These are phyloP conservation scores for Euphorbia celastroides DNA, from an alignment of 441 rosid species.

Conservation along the genomic window DNA sequence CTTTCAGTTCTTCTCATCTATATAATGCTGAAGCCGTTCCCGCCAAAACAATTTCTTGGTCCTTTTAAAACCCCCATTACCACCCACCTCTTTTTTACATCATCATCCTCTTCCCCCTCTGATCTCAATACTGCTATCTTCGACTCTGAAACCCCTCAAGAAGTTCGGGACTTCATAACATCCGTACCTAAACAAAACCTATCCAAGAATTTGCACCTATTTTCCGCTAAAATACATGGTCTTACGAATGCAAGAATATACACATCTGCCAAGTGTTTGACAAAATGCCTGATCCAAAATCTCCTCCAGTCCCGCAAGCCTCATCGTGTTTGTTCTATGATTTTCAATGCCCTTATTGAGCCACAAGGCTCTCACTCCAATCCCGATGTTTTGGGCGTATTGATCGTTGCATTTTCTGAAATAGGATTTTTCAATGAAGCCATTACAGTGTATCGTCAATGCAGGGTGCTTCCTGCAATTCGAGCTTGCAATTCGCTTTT, in stretches of 20 bases:
- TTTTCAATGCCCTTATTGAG: constrained; percentile 40
- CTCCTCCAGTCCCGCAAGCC: constrained; percentile 34
- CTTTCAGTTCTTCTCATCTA: background rate
- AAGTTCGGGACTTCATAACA: constrained; percentile 37
- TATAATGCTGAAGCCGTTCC: constrained; percentile 30
- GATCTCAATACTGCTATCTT: constrained; percentile 10
- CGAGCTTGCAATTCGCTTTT: constrained; percentile 51
- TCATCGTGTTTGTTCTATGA: constrained; percentile 20
- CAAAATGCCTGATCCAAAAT: constrained; percentile 48
- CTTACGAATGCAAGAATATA: constrained; percentile 32
- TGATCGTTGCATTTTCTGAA: constrained; percentile 49
- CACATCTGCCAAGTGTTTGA: constrained; percentile 59
- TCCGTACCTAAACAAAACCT: constrained; percentile 22
- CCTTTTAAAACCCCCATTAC: background rate
- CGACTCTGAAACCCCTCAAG: constrained; percentile 21
- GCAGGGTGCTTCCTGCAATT: constrained; percentile 30
- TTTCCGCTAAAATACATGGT: constrained; percentile 30
- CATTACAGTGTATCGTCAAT: constrained; percentile 42
- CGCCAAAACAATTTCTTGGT: constrained; percentile 15
- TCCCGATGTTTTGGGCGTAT: constrained; percentile 44
- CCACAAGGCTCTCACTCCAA: constrained; percentile 25
- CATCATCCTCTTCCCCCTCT: constrained; percentile 14
- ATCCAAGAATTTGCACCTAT: constrained; percentile 27
- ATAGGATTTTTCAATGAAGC: constrained; percentile 54
- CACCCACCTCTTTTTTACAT: constrained; percentile 13